Evolutionary conservation across 331 rosid genomes (phyloP), one percentile per base, ranked within the genome.

Genomic region (Quercus lobata): DNA sequence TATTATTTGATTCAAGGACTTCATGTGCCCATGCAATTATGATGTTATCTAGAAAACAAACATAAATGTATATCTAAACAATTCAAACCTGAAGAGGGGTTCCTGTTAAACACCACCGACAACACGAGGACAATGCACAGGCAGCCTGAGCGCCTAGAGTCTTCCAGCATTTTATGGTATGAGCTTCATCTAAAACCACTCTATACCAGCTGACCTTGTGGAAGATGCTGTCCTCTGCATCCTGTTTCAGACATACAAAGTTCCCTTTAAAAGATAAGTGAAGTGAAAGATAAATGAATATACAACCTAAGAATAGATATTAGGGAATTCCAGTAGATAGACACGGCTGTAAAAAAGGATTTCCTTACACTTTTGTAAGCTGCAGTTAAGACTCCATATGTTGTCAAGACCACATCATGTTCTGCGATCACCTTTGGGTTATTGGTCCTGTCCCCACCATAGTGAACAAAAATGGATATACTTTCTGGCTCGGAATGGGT

Each of bases 51-150:
- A 19, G 27, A 22, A 57, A 41, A 81, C 27, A 61, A 61, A 29
- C 54, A 72, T 18, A 29, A 55, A 49, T 75, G 56, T 12, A 71
- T 9, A 41, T 41, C 46, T 41, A 49, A 81, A 73, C 71, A 56
- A 83, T 46, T 69, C 76, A 74, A 57, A 92, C 97, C 98, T 94
- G 98, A 81, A 94, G 84, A 5, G 98, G 96, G 7, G 97, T 94
- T 89, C 98, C 98, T 61, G 98, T 92, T 29, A 94, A 82, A 87
- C 98, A 94, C 98, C 98, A 94, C 61, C 97, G 90, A 83, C 97
- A 92, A 82, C 83, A 85, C 1, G 97, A 90, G 70, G 97, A 83
- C 84, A 94, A 73, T 32, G 90, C 21, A 79, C 86, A 88, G 79
- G 90, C 82, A 83, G 98, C 90, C 80, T 79, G 86, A 22, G 98